Evolutionary conservation across 768 basidiomycete species (phyloP), one percentile per base, ranked within the genome.

Genomic region (Mycena galopus): DNA sequence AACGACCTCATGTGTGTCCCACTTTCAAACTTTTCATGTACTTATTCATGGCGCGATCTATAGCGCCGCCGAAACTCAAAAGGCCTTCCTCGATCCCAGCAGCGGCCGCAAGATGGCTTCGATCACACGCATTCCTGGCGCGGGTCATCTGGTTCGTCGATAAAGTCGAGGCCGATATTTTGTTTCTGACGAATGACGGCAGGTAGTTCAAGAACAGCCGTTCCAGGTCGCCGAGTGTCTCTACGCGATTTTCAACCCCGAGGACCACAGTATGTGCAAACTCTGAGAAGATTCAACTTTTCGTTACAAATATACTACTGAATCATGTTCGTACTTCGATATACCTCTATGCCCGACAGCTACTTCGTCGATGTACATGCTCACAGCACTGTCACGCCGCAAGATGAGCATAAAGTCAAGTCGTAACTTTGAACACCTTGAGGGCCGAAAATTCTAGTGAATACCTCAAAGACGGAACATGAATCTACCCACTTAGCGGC

Each of bases 401-500:
- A n/a, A n/a, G n/a, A n/a, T n/a, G n/a, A n/a, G n/a, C n/a, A n/a
- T n/a, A n/a, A n/a, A n/a, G n/a, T n/a, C n/a, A n/a, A n/a, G n/a
- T n/a, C n/a, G n/a, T n/a, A n/a, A n/a, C n/a, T n/a, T n/a, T n/a
- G n/a, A n/a, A n/a, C n/a, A n/a, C n/a, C n/a, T n/a, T 39, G 9
- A 39, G 39, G 17, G 39, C 3, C 39, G 39, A 39, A 35, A 35
- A 39, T 14, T 39, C 17, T 16, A 14, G 39, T 16, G 17, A 39
- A 39, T n/a, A n/a, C 39, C 12, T 39, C 6, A 6, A 35, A 35
- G 6, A 35, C 12, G 12, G 39, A 14, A 14, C 39, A 39, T 39
- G 12, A n/a, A n/a, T n/a, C n/a, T n/a, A n/a, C n/a, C n/a, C 25
- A 19, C 9, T 12, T 58, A 63, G 37, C 68, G 68, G 29, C 55